Conservation (phyloP, 371 early-diverging fungal genomes). For the Mucor lusitanicus region DNA sequence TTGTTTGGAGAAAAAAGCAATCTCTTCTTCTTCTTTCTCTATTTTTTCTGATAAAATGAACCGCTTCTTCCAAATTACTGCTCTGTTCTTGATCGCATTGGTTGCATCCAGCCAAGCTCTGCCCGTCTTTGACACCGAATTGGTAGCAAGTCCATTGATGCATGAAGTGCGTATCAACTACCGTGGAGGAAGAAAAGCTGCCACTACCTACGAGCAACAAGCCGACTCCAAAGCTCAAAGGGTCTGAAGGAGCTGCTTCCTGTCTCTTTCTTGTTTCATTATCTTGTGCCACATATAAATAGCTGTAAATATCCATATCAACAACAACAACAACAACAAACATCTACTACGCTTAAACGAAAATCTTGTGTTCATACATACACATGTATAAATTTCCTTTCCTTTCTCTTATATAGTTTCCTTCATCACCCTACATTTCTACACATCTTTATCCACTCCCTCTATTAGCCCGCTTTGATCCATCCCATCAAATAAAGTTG, state of each 20-base stretch:
- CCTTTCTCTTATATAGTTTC: not conserved
- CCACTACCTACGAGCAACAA: not conserved
- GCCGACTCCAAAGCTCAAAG: not conserved
- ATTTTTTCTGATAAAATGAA: conserved; percentile 1
- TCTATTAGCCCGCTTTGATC: not conserved
- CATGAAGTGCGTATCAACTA: conserved; percentile 26
- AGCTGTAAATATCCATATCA: not conserved
- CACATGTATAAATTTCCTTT: not conserved
- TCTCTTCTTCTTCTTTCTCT: not conserved
- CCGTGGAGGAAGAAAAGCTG: conserved; percentile 20
- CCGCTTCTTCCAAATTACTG: not conserved
- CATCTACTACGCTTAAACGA: not conserved
- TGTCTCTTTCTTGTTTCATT: not conserved
- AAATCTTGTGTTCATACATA: conserved; percentile 1
- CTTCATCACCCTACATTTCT: not conserved
- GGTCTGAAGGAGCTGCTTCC: not conserved
- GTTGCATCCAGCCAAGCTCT: conserved; percentile 8
- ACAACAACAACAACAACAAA: not conserved
- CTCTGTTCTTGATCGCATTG: not conserved
- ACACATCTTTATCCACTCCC: not conserved
- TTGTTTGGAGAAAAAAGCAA: not conserved
- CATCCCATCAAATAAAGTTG: not conserved
- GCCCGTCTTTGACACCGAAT: conserved; percentile 34
- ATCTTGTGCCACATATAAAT: not conserved
- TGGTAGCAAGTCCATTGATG: conserved; percentile 32